Base-by-base conservation (phyloP, 2,329 filamentous ascomycete genomes). In the Emergomyces africanus region DNA sequence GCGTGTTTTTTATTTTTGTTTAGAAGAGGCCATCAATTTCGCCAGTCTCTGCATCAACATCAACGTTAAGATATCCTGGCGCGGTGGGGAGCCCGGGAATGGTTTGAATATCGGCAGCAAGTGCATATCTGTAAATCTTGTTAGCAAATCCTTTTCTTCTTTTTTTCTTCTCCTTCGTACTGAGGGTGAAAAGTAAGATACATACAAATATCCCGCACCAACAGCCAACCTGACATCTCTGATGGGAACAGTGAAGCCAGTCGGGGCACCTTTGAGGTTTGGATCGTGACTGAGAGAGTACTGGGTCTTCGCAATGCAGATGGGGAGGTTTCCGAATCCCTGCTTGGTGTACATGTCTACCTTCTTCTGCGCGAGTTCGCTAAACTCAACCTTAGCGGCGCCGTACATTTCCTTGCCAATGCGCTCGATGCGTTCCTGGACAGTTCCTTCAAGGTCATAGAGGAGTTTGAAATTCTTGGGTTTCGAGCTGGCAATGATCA, bases 251-350 rank as follows among this genome's bases (percentile, higher is more conserved):
- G 89, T 95, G 75, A 97, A 99, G 61, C 92, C 94, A 3, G 86
- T 89, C 28, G 94, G 94, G 9, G 94, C 94, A 63, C 94, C 94
- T 82, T 99, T 99, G 67, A 97, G 81, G 12, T 88, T 85, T 2
- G 92, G 87, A 72, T 99, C 90, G 74, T 97, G 92, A 60, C 88
- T 94, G 54, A 99, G 81, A 39, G 89, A 95, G 78, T 99, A 99
- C 75, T 99, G 94, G 15, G 94, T 99, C 85, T 99, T 99, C 63
- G 94, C 94, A 64, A 97, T 83, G 73, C 94, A 99, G 70, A 97
- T 96, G 41, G 94, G 94, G 64, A 99, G 78, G 73, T 96, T 90
- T 25, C 87, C 88, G 68, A 92, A 95, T 51, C 94, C 94, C 74
- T 97, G 94, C 71, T 84, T 84, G 37, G 88, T 91, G 76, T 97